These are phyloP conservation scores for Melaleuca alternifolia DNA, from an alignment of 345 rosid species.

Conservation along the genomic window DNA sequence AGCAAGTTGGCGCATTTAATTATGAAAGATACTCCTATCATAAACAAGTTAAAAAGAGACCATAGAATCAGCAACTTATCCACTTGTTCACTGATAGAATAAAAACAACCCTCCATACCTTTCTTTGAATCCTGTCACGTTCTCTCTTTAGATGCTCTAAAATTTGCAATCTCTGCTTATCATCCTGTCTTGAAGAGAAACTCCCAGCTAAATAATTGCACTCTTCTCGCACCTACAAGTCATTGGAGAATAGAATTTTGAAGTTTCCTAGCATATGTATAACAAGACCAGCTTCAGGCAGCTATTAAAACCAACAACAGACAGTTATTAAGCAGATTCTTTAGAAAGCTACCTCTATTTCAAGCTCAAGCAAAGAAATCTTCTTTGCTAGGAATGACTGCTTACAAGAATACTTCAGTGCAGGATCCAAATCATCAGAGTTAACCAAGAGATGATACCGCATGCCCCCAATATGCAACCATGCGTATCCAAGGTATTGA, in stretches of 20 bases:
- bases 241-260: neutral
- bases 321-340: neutral
- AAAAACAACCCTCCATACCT: conserved; percentile 28
- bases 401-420: conserved; percentile 59
- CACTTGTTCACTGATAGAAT: neutral
- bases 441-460: conserved; percentile 64
- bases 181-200: conserved; percentile 30
- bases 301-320: neutral
- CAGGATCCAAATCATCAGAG: conserved; percentile 71
- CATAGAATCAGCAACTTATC: neutral
- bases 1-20: neutral
- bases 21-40: neutral
- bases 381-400: conserved; percentile 39
- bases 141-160: conserved; percentile 43
- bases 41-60: neutral
- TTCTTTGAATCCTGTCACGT: conserved; percentile 37
- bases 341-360: conserved; percentile 43
- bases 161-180: conserved; percentile 24
- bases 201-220: conserved; percentile 66
- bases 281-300: neutral
- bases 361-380: conserved; percentile 51
- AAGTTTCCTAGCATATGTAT: neutral
- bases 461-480: conserved; percentile 68
- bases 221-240: conserved; percentile 62
- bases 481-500: conserved; percentile 43